Conservation (phyloP, 495 filamentous ascomycete genomes). For the Penicillium ucsense region DNA sequence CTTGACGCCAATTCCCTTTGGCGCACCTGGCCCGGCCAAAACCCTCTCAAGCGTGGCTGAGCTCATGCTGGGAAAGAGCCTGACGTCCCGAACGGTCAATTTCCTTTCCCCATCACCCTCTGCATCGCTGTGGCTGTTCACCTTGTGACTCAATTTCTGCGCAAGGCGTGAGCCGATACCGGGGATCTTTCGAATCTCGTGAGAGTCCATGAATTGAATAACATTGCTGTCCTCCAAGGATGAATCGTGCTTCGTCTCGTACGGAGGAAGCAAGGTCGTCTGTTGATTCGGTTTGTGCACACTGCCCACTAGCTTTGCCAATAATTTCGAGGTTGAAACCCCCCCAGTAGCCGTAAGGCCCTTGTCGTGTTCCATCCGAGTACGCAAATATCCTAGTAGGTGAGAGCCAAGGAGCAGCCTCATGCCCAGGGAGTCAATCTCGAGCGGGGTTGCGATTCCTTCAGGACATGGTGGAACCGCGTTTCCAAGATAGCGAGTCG, state of each 20-base stretch:
- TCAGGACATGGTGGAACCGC: conserved; percentile 33
- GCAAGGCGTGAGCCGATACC: conserved; percentile 78
- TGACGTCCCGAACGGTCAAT: conserved; percentile 58
- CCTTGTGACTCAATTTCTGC: conserved; percentile 52
- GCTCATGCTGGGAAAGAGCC: conserved; percentile 49
- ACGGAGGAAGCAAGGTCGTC: conserved; percentile 67
- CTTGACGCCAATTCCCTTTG: conserved; percentile 56
- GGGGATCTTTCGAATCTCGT: conserved; percentile 73
- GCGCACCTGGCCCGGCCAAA: conserved; percentile 56
- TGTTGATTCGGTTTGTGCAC: conserved; percentile 78
- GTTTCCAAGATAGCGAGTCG: conserved; percentile 48
- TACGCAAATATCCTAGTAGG: conserved; percentile 60
- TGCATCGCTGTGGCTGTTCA: conserved; percentile 39
- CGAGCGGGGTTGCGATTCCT: not conserved
- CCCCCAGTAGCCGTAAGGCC: conserved; percentile 85
- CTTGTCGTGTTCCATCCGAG: conserved; percentile 61
- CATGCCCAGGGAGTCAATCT: conserved; percentile 25
- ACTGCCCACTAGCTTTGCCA: conserved; percentile 78
- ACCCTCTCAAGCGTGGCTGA: conserved; percentile 51
- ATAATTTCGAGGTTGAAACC: conserved; percentile 72
- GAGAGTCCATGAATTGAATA: conserved; percentile 58
- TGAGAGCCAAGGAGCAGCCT: conserved; percentile 64
- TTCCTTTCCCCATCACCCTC: conserved; percentile 40
- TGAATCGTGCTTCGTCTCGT: conserved; percentile 16
- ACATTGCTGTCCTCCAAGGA: conserved; percentile 40